Base-by-base conservation (phyloP, 2,329 filamentous ascomycete species). In the Exophiala lecanii-corni region DNA sequence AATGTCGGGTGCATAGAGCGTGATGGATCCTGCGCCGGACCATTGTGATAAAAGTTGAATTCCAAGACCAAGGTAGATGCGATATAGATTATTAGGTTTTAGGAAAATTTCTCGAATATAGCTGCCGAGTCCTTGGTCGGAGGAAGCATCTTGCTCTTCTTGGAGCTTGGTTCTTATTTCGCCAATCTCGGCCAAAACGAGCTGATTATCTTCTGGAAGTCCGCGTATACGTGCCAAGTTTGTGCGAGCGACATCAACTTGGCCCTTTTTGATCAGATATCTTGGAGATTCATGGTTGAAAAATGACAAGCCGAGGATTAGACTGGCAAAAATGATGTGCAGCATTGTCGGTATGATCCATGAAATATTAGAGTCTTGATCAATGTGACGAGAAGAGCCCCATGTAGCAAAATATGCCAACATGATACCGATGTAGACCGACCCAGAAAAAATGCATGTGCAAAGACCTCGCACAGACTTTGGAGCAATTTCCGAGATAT, bases 391-490 rank as follows among this genome's bases (percentile, higher is more conserved):
- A 13, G 30, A 12, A 5, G 30, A 12, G n/a, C 30, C 30, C 30
- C 30, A 32, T 12, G n/a, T 32, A 13, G 12, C 17, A 16, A 39
- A 89, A 66, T 88, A 89, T 6, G 82, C 83, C n/a, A 89, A 70
- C 55, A 89, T 82, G 47, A 89, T 86, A 19, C 84, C 85, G 38
- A 86, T 64, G 57, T 89, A 89, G 18, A 89, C 84, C 37, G 83
- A 73, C 1, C 80, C 80, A 1, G 79, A 78, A 59, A 84, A 84
- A 19, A 81, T 73, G 56, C 79, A 81, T 2, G 84, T 86, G 58
- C 83, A 87, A 15, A 89, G 75, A 52, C 85, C 84, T 39, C 84
- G 77, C 46, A 86, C 71, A 1, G 78, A 75, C 1, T 80, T 77
- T 0, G 84, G 83, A 0, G 83, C 76, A 28, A 85, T 79, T 63